A percentile compares a stretch with the other conserved stretches of the same genome.
Evolutionary conservation across 2,329 filamentous ascomycete genomes (phyloP).

Genomic region (Pestalotiopsis sp.): DNA sequence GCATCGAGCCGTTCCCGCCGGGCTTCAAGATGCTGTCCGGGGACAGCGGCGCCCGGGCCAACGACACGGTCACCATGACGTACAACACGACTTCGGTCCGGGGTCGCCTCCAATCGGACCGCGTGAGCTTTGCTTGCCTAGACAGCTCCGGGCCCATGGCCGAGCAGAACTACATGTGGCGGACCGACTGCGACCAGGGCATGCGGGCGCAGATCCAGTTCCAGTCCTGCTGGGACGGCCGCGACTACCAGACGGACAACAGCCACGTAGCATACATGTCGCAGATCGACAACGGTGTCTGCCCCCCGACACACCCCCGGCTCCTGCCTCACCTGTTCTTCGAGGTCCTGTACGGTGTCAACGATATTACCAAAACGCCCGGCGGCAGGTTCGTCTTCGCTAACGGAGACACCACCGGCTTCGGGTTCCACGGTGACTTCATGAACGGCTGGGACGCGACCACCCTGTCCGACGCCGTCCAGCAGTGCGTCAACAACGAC

Average conservation of each 20-base stretch:
- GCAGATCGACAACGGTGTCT: constrained; percentile 40
- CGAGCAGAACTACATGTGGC: constrained; percentile 48
- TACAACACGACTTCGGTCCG: constrained; percentile 34
- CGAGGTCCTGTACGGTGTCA: constrained; percentile 36
- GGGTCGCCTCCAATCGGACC: constrained; percentile 31
- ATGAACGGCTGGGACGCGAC: constrained; percentile 47
- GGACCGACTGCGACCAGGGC: constrained; percentile 32
- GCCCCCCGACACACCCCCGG: constrained; percentile 42
- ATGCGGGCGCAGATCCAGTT: constrained; percentile 51
- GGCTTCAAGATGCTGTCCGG: constrained; percentile 64
- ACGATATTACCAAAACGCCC: constrained; percentile 20
- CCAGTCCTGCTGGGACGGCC: constrained; percentile 65
- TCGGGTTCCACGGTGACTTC: constrained; percentile 56
- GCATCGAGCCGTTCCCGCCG: constrained; percentile 49
- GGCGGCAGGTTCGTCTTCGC: constrained; percentile 44
- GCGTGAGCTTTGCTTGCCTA: constrained; percentile 30
- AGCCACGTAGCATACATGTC: constrained; percentile 41
- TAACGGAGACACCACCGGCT: constrained; percentile 49
- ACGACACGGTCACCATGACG: constrained; percentile 29
- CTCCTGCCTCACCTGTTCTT: constrained; percentile 46
- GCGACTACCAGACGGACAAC: constrained; percentile 47
- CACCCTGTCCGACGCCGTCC: constrained; percentile 27
- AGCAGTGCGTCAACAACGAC: constrained; percentile 9
- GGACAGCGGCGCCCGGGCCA: constrained; percentile 41
- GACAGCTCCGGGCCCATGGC: constrained; percentile 18